These are phyloP conservation scores for Euptelea pleiosperma DNA, from an alignment of 164 flowering plant genomes.

Conservation along the genomic window DNA sequence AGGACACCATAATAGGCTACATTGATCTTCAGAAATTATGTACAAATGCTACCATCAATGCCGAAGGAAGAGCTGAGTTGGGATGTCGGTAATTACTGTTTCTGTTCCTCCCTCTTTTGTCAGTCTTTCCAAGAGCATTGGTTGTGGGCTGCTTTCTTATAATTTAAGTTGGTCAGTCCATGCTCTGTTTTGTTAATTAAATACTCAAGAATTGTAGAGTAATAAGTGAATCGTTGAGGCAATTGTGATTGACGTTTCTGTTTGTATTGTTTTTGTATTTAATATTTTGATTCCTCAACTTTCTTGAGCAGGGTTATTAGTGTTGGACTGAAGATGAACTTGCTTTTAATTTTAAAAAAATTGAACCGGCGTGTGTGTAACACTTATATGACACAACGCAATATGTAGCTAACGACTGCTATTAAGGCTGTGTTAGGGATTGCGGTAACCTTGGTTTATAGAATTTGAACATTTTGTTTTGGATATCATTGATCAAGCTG, in stretches of 20 bases:
- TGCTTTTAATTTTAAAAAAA: no score
- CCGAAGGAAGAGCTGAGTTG: slow-evolving; percentile 57
- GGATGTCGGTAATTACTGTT: slow-evolving; percentile 64
- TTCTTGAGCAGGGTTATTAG: no score
- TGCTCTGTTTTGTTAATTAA: background rate
- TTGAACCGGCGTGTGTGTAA: no score
- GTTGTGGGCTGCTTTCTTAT: background rate
- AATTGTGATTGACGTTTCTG: background rate
- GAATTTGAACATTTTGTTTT: no score
- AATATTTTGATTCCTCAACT: no score
- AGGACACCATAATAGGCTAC: slow-evolving; percentile 94
- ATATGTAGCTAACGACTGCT: no score
- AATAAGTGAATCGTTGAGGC: slow-evolving; percentile 1
- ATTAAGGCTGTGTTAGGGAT: no score
- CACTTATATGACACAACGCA: no score
- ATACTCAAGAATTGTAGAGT: background rate
- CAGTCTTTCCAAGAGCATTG: background rate
- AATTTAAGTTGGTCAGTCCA: no score
- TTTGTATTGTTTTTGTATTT: background rate
- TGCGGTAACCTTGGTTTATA: no score
- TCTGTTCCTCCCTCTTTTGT: background rate
- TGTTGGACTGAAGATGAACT: no score
- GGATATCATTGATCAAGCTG: no score
- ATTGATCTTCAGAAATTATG: slow-evolving; percentile 94
- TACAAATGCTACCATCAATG: slow-evolving; percentile 45